phyloP scores from a whole-genome alignment of 2,329 filamentous ascomycete genomes.

The Pseudogymnoascus sp. region DNA sequence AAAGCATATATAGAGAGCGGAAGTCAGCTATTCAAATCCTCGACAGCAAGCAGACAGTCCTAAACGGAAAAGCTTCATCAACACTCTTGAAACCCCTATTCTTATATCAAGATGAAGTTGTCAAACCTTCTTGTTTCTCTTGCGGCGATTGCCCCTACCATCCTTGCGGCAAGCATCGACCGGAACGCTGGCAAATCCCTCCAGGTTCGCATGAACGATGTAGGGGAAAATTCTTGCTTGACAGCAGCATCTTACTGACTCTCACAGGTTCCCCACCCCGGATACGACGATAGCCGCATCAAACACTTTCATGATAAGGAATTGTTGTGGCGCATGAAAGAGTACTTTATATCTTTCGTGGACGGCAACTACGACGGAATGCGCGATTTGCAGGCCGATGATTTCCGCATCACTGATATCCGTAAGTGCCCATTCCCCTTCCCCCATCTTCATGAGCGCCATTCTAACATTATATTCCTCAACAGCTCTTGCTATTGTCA shows the following conservation, averaged over 20 bases:
- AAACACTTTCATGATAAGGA: neutral
- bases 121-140: neutral
- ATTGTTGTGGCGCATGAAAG: neutral
- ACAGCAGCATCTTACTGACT: neutral
- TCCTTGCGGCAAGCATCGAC: neutral
- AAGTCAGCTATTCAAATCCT: neutral
- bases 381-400: neutral
- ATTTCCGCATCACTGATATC: neutral
- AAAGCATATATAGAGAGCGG: neutral
- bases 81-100: neutral
- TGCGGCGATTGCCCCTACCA: neutral
- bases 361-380: neutral
- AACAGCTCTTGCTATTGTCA: neutral
- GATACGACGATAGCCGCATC: neutral
- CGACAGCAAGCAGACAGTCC: neutral
- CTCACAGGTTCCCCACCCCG: neutral
- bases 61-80: neutral
- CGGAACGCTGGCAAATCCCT: neutral
- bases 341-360: neutral
- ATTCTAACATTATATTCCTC: neutral
- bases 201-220: neutral
- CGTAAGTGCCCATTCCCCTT: neutral
- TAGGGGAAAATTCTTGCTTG: neutral
- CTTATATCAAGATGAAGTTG: neutral
- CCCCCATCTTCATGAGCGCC: neutral